phyloP scores from a whole-genome alignment of 2,329 filamentous ascomycete genomes.

The Diaporthe destruens region DNA sequence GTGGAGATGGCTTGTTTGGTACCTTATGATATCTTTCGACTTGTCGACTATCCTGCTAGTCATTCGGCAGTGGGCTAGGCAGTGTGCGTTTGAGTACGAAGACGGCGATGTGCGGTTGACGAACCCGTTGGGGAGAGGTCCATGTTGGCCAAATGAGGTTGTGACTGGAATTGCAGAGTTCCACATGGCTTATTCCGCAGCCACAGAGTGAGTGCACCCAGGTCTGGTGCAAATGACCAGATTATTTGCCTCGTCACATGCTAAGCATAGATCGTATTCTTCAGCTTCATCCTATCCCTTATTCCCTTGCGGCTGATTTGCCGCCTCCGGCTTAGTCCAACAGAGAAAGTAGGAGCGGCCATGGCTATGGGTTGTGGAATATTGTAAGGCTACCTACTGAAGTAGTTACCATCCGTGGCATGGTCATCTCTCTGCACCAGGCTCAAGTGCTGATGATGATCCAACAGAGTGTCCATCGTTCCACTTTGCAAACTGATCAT shows the following conservation, averaged over 20 bases:
- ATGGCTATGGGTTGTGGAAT: conserved; percentile 12
- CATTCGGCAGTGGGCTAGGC: conserved; percentile 27
- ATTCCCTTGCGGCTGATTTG: conserved; percentile 9
- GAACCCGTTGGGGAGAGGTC: conserved; percentile 10
- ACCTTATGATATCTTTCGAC: conserved; percentile 13
- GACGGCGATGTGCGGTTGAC: conserved; percentile 27
- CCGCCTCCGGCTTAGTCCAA: conserved; percentile 4
- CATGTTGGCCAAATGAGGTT: conserved; percentile 25
- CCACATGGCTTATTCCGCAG: conserved; percentile 14
- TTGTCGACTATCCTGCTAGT: not conserved
- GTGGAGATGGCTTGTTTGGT: conserved; percentile 20
- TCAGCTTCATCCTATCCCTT: conserved; percentile 5
- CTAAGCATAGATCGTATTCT: not conserved
- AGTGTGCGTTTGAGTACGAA: conserved; percentile 11
- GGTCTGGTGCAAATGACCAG: not conserved
- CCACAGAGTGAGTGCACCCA: conserved; percentile 16
- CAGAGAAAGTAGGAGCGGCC: conserved; percentile 18
- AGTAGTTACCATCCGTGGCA: not conserved
- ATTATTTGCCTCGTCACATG: not conserved
- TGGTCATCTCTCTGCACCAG: not conserved
- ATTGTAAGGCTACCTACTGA: not conserved
- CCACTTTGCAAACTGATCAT: conserved; percentile 19
- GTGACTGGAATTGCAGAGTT: conserved; percentile 14
- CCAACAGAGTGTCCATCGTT: conserved; percentile 12
- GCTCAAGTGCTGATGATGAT: not conserved